Conservation (phyloP, 768 basidiomycete genomes). For the Ramaria rubella region DNA sequence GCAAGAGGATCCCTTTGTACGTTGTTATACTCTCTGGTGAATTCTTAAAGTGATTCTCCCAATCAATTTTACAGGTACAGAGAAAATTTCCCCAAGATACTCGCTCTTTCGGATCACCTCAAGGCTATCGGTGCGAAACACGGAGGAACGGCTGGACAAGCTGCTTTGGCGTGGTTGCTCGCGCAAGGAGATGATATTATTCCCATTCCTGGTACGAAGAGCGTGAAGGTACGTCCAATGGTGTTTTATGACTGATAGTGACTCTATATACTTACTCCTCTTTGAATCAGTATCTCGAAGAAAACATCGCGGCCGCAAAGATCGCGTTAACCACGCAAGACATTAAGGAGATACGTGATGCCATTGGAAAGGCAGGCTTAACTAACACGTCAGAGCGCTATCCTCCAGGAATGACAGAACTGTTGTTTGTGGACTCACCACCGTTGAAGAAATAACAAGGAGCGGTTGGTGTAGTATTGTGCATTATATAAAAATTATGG, state of each 20-base stretch:
- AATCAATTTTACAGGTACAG: neutral
- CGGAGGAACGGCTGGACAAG: slow-evolving; percentile 38
- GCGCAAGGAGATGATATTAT: slow-evolving; percentile 42
- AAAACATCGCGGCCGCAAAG: neutral
- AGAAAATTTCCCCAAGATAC: neutral
- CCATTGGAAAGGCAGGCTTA: too few relatives aligned
- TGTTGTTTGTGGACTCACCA: too few relatives aligned
- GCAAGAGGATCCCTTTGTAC: slow-evolving; percentile 30
- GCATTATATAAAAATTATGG: too few relatives aligned
- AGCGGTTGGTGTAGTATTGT: too few relatives aligned
- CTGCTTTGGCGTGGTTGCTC: slow-evolving; percentile 44
- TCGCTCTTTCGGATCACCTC: slow-evolving; percentile 29
- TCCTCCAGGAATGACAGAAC: too few relatives aligned
- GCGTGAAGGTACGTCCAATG: slow-evolving; percentile 16
- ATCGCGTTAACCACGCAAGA: too few relatives aligned
- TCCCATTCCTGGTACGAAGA: slow-evolving; percentile 42
- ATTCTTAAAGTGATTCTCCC: neutral
- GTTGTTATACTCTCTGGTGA: neutral
- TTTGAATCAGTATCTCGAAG: neutral
- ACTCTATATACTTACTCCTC: neutral
- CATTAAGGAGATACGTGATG: too few relatives aligned
- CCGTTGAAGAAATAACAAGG: too few relatives aligned
- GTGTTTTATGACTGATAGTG: neutral
- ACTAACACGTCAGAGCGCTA: too few relatives aligned
- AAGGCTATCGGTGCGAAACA: slow-evolving; percentile 31